A percentile compares a stretch with the other conserved stretches of the same genome.
phyloP scores from a whole-genome alignment of 495 filamentous ascomycete species.

The Arthonia radiata region DNA sequence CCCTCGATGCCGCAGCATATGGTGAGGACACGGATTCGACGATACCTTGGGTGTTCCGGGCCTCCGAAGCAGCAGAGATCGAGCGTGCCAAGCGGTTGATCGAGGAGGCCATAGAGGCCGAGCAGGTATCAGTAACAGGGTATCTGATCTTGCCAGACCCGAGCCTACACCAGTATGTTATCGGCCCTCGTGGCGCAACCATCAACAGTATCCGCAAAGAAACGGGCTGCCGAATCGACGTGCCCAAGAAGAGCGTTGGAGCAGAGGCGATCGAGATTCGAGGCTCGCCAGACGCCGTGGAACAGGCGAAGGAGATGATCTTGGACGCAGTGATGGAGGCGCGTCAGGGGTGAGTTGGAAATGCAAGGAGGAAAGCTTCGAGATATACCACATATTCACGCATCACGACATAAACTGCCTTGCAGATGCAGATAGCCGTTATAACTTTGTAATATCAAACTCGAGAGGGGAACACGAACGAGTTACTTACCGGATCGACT shows the following conservation, averaged over 20 bases:
- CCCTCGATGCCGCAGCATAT: constrained; percentile 33
- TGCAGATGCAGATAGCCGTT: too few species aligned
- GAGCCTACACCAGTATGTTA: constrained; percentile 65
- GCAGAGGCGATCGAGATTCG: constrained; percentile 72
- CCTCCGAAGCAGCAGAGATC: constrained; percentile 41
- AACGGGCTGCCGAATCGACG: constrained; percentile 77
- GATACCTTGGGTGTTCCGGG: constrained; percentile 81
- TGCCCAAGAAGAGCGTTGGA: constrained; percentile 49
- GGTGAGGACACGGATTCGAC: constrained; percentile 24
- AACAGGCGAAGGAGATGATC: constrained; percentile 74
- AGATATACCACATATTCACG: too few species aligned
- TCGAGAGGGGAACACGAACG: too few species aligned
- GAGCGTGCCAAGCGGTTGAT: constrained; percentile 52
- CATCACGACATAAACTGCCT: too few species aligned
- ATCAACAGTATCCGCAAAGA: constrained; percentile 81
- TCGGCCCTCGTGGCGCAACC: constrained; percentile 69
- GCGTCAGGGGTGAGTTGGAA: too few species aligned
- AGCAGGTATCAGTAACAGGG: constrained; percentile 45
- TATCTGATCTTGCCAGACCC: constrained; percentile 82
- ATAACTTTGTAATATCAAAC: too few species aligned
- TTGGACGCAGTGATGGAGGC: constrained; percentile 48
- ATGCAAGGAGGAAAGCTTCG: too few species aligned
- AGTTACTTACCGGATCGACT: too few species aligned
- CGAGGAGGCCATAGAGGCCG: constrained; percentile 41
- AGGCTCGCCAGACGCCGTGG: constrained; percentile 53